A percentile compares a stretch with the other conserved stretches of the same genome.
Evolutionary conservation across 345 rosid genomes (phyloP).

Genomic region (Aquilaria yunnanensis): DNA sequence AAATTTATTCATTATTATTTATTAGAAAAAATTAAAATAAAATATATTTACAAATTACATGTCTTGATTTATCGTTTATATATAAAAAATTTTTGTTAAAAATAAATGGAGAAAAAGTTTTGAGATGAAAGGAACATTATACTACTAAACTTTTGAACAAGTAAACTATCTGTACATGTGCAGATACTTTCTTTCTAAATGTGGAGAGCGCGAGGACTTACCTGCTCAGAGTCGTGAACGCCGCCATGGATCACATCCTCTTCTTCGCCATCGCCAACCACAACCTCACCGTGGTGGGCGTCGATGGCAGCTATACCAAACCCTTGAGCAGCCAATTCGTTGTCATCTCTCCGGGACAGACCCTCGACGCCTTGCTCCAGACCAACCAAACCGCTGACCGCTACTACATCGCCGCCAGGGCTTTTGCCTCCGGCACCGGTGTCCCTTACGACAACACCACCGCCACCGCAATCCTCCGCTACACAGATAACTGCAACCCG

Average conservation of each 20-base stretch:
- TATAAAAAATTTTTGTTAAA: too few relatives aligned
- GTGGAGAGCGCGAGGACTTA: conserved; percentile 27
- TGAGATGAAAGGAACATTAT: too few relatives aligned
- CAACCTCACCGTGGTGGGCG: conserved; percentile 27
- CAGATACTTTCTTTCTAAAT: conserved; percentile 14
- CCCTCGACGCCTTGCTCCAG: conserved; percentile 26
- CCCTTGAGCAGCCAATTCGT: conserved; percentile 14
- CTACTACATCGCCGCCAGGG: conserved; percentile 29
- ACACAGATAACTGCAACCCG: conserved; percentile 12
- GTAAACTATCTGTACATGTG: neutral
- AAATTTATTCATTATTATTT: too few relatives aligned
- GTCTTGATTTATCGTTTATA: too few relatives aligned
- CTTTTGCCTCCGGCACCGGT: neutral
- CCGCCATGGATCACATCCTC: conserved; percentile 18
- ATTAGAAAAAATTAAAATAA: too few relatives aligned
- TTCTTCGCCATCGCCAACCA: conserved; percentile 28
- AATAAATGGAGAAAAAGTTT: too few relatives aligned
- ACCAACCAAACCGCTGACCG: conserved; percentile 17
- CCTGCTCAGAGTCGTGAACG: conserved; percentile 27
- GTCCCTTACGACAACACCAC: conserved; percentile 15
- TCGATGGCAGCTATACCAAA: conserved; percentile 26
- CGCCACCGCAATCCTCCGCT: conserved; percentile 35
- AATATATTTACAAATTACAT: too few relatives aligned
- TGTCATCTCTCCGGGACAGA: conserved; percentile 26
- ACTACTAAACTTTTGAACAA: too few relatives aligned